Conservation (phyloP, 1,284 basidiomycete genomes). For the Psilocybe mexicana region DNA sequence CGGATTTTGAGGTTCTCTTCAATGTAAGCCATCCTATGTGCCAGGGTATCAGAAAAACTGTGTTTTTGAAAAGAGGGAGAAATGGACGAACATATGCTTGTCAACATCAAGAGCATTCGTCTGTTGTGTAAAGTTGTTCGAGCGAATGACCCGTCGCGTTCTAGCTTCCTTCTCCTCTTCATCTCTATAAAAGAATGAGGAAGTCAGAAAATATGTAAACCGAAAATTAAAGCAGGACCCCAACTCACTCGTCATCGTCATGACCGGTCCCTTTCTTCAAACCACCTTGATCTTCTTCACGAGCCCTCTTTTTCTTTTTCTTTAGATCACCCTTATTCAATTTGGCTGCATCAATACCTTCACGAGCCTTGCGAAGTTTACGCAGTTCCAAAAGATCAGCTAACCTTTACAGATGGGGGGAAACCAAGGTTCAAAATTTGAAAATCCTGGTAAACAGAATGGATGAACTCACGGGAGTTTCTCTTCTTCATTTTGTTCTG, state of each 20-base stretch:
- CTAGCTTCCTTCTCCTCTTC: constrained; percentile 67
- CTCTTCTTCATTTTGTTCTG: constrained; percentile 43
- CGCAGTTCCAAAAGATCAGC: constrained; percentile 86
- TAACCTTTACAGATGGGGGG: constrained; percentile 42
- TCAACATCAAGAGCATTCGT: constrained; percentile 96
- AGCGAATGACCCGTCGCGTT: constrained; percentile 73
- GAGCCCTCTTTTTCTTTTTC: constrained; percentile 62
- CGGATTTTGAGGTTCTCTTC: constrained; percentile 88
- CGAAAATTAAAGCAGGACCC: neutral
- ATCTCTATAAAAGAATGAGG: constrained; percentile 40
- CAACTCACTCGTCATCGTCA: constrained; percentile 62
- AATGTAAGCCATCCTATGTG: constrained; percentile 92
- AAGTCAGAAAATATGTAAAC: neutral
- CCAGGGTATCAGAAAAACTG: neutral
- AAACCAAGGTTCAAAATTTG: neutral
- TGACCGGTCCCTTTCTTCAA: constrained; percentile 49
- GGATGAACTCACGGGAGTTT: constrained; percentile 48
- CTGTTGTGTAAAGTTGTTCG: constrained; percentile 95
- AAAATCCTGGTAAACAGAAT: constrained; percentile 2
- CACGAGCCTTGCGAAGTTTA: constrained; percentile 70
- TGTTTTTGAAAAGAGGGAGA: neutral
- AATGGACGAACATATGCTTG: constrained; percentile 87
- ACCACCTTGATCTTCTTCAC: constrained; percentile 57
- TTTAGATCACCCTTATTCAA: constrained; percentile 83
- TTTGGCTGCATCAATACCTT: constrained; percentile 86